These are phyloP conservation scores for Diatrype stigma DNA, from an alignment of 2,329 filamentous ascomycete species.

Conservation along the genomic window DNA sequence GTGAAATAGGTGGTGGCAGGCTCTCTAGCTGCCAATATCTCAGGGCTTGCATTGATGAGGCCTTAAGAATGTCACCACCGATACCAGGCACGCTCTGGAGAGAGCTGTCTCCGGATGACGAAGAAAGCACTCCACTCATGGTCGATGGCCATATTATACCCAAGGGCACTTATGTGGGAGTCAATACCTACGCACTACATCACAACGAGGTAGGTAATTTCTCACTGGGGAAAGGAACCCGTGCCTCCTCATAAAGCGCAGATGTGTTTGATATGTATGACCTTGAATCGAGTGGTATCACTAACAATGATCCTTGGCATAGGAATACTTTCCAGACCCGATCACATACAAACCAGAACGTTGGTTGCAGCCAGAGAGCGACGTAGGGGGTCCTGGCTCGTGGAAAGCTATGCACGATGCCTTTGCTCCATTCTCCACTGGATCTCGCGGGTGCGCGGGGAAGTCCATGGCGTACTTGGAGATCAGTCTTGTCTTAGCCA, in stretches of 20 bases:
- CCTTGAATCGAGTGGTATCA: too few relatives aligned
- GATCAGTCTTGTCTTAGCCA: constrained; percentile 35
- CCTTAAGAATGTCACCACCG: constrained; percentile 16
- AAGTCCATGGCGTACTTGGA: constrained; percentile 42
- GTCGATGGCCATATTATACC: constrained; percentile 12
- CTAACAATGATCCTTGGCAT: neutral
- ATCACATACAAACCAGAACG: constrained; percentile 9
- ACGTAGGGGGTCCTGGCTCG: constrained; percentile 9
- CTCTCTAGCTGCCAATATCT: constrained; percentile 13
- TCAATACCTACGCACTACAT: constrained; percentile 10
- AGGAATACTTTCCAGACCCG: constrained; percentile 8
- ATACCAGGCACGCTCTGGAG: constrained; percentile 10
- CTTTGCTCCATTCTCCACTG: constrained; percentile 29
- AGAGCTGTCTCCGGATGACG: constrained; percentile 1
- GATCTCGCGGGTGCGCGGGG: constrained; percentile 41
- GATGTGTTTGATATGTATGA: too few relatives aligned
- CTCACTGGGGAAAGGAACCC: too few relatives aligned
- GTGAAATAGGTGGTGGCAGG: constrained; percentile 6
- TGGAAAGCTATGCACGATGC: constrained; percentile 15
- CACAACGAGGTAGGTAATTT: constrained; percentile 5
- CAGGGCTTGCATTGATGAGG: constrained; percentile 17
- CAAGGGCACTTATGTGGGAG: constrained; percentile 6
- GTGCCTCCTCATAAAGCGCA: too few relatives aligned
- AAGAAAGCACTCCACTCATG: neutral
- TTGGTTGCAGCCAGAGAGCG: constrained; percentile 5